Conservation (phyloP, 75 land plant genomes). For the Ceratopteris richardii region DNA sequence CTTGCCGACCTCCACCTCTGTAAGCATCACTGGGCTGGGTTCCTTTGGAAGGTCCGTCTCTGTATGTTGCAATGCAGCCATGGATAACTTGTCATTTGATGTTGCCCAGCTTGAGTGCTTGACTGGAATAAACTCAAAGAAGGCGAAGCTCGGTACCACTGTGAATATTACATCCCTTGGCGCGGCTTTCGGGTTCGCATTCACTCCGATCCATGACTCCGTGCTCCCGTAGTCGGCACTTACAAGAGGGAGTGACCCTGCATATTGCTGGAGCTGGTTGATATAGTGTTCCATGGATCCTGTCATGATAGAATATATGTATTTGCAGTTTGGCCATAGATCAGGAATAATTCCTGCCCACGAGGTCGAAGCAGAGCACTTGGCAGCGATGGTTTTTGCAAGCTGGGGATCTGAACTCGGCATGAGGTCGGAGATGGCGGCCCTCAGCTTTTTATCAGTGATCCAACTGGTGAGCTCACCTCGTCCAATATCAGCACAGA, state of each 20-base stretch:
- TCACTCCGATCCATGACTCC: slow-evolving; percentile 58
- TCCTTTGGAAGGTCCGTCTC: too few species aligned
- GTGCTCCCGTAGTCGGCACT: slow-evolving; percentile 64
- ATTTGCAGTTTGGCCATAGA: too few species aligned
- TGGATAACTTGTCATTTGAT: slow-evolving; percentile 20
- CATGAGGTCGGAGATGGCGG: slow-evolving; percentile 29
- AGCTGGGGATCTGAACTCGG: slow-evolving; percentile 27
- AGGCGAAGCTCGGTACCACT: slow-evolving; percentile 44
- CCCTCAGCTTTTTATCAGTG: slow-evolving; percentile 19
- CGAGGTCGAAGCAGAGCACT: slow-evolving; percentile 48
- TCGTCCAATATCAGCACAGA: slow-evolving; percentile 30
- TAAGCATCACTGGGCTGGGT: too few species aligned
- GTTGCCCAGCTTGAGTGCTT: not conserved
- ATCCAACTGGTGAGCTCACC: slow-evolving; percentile 34
- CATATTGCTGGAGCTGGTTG: slow-evolving; percentile 49
- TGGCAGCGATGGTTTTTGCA: slow-evolving; percentile 17
- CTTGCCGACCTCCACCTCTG: slow-evolving; percentile 39
- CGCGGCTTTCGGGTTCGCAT: slow-evolving; percentile 31
- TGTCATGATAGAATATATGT: too few species aligned
- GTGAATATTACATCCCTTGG: slow-evolving; percentile 44
- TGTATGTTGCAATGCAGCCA: too few species aligned
- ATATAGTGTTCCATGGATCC: slow-evolving; percentile 58
- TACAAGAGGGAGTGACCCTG: too few species aligned
- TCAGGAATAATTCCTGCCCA: slow-evolving; percentile 43
- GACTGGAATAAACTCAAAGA: slow-evolving; percentile 72